A percentile compares a stretch with the other conserved stretches of the same genome.
Evolutionary conservation across 106 monocot species (phyloP).

Genomic region (Xerophyta viscosa): DNA sequence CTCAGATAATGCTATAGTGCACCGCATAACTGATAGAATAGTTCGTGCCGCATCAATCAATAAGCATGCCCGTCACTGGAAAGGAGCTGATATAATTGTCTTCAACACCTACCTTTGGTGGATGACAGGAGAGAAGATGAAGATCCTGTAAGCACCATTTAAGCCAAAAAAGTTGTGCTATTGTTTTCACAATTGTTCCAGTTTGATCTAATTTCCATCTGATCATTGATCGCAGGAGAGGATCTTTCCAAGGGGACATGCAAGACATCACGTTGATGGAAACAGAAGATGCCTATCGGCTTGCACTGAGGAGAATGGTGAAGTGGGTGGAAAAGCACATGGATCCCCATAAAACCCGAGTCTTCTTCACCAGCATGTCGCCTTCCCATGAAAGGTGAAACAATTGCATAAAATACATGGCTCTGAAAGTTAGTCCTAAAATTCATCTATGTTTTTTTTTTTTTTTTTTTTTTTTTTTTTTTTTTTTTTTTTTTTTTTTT

Average conservation of each 20-base stretch:
- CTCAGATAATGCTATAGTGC: constrained; percentile 74
- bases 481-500: too few relatives aligned
- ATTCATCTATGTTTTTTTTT: neutral
- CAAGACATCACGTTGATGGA: constrained; percentile 56
- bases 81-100: constrained; percentile 62
- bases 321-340: constrained; percentile 80
- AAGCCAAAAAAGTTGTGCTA: neutral
- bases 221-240: constrained; percentile 43
- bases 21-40: constrained; percentile 60
- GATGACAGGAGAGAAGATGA: constrained; percentile 81
- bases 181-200: too few relatives aligned
- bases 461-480: too few relatives aligned
- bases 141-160: constrained; percentile 54
- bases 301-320: constrained; percentile 52
- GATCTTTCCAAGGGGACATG: constrained; percentile 51
- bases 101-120: constrained; percentile 95
- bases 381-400: constrained; percentile 62
- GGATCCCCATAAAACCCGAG: constrained; percentile 41
- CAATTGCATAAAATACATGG: neutral
- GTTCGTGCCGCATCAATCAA: constrained; percentile 51
- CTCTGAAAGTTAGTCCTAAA: neutral
- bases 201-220: too few relatives aligned
- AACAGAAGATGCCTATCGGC: constrained; percentile 62
- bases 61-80: constrained; percentile 77
- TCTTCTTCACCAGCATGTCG: constrained; percentile 91